Base-by-base conservation (phyloP, 192 early-diverging fungal species). In the Coemansia furcata region DNA sequence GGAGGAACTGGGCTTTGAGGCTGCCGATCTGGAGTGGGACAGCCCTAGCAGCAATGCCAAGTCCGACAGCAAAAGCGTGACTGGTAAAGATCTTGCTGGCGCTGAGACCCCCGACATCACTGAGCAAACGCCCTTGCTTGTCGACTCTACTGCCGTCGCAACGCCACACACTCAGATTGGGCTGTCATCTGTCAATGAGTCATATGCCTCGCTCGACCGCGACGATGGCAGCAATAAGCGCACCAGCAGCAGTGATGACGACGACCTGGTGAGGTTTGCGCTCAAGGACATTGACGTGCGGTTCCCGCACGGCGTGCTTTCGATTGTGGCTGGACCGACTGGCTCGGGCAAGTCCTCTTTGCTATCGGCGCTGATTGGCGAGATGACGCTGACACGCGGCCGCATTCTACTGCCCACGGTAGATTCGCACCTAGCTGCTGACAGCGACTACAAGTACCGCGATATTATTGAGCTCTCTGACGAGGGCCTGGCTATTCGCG, bases 301-400 rank as follows among this genome's bases (percentile, higher is more conserved):
- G n/a, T 91, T 97, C 74, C 89, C 90, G 15, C 44, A 63, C 17
- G 86, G 86, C 47, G 85, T 87, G 30, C 82, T 95, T n/a, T 87
- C 90, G 23, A 78, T 95, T 17, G 73, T 96, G 40, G 87, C 88
- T 57, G 96, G 96, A 8, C 84, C 91, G 33, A 97, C 95, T n/a
- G 96, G 95, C 5, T 82, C 86, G 30, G 96, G 96, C 57, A 98
- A 98, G 72, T 88, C 90, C 6, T 89, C 88, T 17, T 65, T 98
- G 58, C 74, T 96, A 15, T 67, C 87, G 17, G 90, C 92, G 39
- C 85, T 96, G 33, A 75, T 96, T 14, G 93, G 93, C 39, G 94
- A 97, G 77, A 91, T 94, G 60, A 62, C 67, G 39, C 75, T 69
- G 49, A 57, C 64, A 8, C 35, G 63, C 6, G 87, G 71, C 3